Evolutionary conservation across 1,284 basidiomycete genomes (phyloP), one percentile per base, ranked within the genome.

Genomic region (Calocybe gambosa): DNA sequence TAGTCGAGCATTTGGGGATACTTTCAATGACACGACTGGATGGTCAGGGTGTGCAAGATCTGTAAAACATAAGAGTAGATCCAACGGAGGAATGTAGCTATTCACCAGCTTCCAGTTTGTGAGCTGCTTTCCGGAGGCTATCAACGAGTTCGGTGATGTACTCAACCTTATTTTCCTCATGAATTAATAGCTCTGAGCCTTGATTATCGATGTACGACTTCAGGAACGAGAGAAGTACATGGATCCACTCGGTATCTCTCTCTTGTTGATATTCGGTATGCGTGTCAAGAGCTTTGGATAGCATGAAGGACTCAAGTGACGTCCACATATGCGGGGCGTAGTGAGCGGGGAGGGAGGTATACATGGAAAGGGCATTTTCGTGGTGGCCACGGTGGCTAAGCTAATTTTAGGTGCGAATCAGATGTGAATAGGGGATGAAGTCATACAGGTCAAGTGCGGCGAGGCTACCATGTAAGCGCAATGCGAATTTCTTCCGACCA

Each of bases 401-500:
- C 40, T 23, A 31, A 47, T 50, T 46, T 5, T 47, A n/a, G 21
- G 21, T 7, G 7, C 7, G 21, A 23, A 7, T 23, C 7, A 23
- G 21, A 23, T 23, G 4, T 23, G 21, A 7, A 23, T 38, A 52
- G 43, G 39, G 28, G 9, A 29, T 29, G 13, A 10, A 40, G 31
- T 69, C 87, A 56, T 68, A 93, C 90, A 86, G 64, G 55, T 96
- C 89, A 16, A 98, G 76, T 6, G 87, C 87, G 0, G 93, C 93
- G 2, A 97, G 71, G 56, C 78, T 82, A 1, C 85, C 86, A 57
- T 92, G 89, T 38, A 96, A 67, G 57, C 87, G 86, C 35, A 94
- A 66, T 1, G 89, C 88, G 56, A 89, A 91, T 58, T 94, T 88
- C 40, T 83, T 76, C 41, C 93, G 79, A 3, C 85, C 85, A 12